phyloP scores from a whole-genome alignment of 2,329 filamentous ascomycete species.

The Fusarium sp. region DNA sequence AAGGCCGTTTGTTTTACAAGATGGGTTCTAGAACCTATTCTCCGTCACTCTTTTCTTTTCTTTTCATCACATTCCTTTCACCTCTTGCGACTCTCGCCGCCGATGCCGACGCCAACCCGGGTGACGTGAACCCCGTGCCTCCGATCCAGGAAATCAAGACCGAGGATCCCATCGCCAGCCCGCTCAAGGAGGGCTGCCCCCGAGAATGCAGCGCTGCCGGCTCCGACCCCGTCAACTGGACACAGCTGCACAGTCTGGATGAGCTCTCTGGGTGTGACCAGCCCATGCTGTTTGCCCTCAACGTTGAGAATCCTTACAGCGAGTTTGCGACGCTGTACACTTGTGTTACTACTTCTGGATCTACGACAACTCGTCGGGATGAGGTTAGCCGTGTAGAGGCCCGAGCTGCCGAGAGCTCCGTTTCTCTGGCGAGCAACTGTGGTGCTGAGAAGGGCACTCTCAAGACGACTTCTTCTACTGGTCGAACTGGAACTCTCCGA shows the following conservation, averaged over 20 bases:
- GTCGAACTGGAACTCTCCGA: slow-evolving; percentile 14
- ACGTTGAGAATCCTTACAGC: slow-evolving; percentile 39
- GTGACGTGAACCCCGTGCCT: slow-evolving; percentile 37
- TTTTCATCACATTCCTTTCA: slow-evolving; percentile 33
- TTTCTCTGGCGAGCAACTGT: slow-evolving; percentile 35
- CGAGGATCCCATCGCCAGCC: slow-evolving; percentile 42
- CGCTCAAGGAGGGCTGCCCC: slow-evolving; percentile 42
- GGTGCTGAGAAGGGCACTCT: slow-evolving; percentile 35
- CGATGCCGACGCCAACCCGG: slow-evolving; percentile 20
- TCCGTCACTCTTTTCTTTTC: slow-evolving; percentile 41
- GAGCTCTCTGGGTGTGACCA: slow-evolving; percentile 32
- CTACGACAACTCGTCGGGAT: slow-evolving; percentile 26
- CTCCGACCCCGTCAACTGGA: slow-evolving; percentile 41
- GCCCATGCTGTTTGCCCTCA: slow-evolving; percentile 39
- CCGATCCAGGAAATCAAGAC: slow-evolving; percentile 39
- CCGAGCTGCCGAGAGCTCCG: slow-evolving; percentile 23
- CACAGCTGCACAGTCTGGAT: slow-evolving; percentile 39
- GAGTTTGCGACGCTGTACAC: slow-evolving; percentile 43
- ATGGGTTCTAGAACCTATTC: slow-evolving; percentile 32
- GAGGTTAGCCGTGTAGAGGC: slow-evolving; percentile 15
- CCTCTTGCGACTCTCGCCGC: slow-evolving; percentile 10
- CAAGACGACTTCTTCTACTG: slow-evolving; percentile 24
- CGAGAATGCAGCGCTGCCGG: slow-evolving; percentile 34
- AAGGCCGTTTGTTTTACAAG: slow-evolving; percentile 15
- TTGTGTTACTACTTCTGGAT: slow-evolving; percentile 19